Evolutionary conservation across 441 rosid genomes (phyloP).

Genomic region (Aleurites moluccanus): DNA sequence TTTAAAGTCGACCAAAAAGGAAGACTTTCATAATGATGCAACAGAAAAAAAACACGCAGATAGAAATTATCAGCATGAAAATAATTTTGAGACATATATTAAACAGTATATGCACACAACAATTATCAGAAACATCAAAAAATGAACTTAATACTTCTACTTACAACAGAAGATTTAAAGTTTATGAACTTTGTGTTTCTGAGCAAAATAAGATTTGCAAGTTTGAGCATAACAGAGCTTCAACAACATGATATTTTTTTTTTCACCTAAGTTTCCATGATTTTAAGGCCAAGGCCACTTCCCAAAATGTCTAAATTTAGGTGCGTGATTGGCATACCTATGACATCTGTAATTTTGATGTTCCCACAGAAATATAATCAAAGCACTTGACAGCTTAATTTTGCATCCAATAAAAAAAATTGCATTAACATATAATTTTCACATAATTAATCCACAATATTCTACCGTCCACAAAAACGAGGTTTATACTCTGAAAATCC

Average conservation of each 20-base stretch:
- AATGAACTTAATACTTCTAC: not conserved
- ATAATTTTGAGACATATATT: not conserved
- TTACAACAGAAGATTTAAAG: not conserved
- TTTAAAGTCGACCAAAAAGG: not conserved
- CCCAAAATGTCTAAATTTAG: not conserved
- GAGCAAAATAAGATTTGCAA: too few species aligned
- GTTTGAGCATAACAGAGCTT: not conserved
- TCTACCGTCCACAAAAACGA: not conserved
- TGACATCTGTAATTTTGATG: not conserved
- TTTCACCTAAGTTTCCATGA: too few species aligned
- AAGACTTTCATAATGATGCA: not conserved
- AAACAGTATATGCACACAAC: not conserved
- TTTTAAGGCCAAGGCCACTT: not conserved
- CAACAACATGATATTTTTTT: not conserved
- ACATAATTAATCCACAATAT: not conserved
- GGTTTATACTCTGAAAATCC: not conserved
- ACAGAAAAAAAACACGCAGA: not conserved
- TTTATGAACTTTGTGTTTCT: not conserved
- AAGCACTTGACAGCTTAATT: not conserved
- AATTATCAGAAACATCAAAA: not conserved
- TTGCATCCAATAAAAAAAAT: not conserved
- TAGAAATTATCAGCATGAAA: not conserved
- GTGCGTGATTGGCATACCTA: not conserved
- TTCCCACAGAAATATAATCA: not conserved
- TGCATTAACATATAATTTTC: not conserved